Conservation (phyloP, 306 rosid genomes). For the Cicer judaicum region DNA sequence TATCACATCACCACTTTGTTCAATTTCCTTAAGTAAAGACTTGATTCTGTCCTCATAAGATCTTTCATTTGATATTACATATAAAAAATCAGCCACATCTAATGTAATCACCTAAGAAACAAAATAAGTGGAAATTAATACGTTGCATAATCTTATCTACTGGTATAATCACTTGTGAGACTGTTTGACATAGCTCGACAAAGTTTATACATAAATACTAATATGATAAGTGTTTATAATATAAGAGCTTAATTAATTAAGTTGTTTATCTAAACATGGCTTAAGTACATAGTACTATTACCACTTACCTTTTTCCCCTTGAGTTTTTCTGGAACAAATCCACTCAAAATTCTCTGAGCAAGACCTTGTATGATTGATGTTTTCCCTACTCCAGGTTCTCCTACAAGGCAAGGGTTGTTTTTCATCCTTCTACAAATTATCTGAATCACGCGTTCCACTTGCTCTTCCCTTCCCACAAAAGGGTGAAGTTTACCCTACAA, state of each 20-base stretch:
- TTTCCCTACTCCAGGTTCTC: slow-evolving; percentile 11
- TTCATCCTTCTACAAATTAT: slow-evolving; percentile 19
- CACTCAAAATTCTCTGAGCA: slow-evolving; percentile 22
- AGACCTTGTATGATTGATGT: neutral
- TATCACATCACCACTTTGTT: slow-evolving; percentile 21
- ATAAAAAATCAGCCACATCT: slow-evolving; percentile 4
- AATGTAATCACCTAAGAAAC: slow-evolving; percentile 5
- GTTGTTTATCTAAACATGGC: neutral
- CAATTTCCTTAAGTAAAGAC: slow-evolving; percentile 14
- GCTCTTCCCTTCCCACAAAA: slow-evolving; percentile 20
- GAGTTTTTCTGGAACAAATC: slow-evolving; percentile 9
- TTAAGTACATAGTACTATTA: neutral
- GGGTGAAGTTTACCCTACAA: slow-evolving; percentile 7
- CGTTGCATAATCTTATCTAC: neutral
- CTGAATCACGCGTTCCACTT: slow-evolving; percentile 17
- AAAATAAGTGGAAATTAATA: neutral
- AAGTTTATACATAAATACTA: neutral
- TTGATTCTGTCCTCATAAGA: slow-evolving; percentile 10
- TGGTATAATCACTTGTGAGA: too few relatives aligned
- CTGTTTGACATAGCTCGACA: too few relatives aligned
- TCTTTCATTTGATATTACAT: slow-evolving; percentile 14
- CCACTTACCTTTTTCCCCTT: neutral
- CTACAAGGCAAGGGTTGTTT: slow-evolving; percentile 26
- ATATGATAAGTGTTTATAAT: neutral
- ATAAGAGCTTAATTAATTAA: neutral